phyloP scores from a whole-genome alignment of 352 stramenopile species.

The Thraustotheca clavata region DNA sequence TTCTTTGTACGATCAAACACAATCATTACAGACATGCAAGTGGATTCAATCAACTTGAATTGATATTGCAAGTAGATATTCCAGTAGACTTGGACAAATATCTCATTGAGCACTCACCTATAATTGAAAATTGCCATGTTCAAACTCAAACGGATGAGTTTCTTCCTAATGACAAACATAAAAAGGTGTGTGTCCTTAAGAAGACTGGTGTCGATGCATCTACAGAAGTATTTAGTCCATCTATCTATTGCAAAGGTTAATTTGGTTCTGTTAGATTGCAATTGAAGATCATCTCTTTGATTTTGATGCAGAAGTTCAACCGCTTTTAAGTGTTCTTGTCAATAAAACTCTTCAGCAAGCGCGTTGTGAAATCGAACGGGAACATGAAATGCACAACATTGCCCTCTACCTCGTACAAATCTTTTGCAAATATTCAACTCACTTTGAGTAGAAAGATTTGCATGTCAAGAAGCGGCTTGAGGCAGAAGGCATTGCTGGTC shows the following conservation, averaged over 20 bases:
- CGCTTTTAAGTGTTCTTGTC: conserved; percentile 64
- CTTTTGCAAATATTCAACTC: neutral
- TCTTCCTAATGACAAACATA: conserved; percentile 25
- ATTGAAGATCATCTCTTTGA: conserved; percentile 63
- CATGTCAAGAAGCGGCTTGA: conserved; percentile 37
- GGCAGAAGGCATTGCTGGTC: conserved; percentile 32
- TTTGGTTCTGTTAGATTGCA: conserved; percentile 49
- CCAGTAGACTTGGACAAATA: conserved; percentile 36
- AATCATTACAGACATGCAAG: conserved; percentile 5
- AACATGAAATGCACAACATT: conserved; percentile 53
- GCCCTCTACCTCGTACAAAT: conserved; percentile 1
- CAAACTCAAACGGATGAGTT: conserved; percentile 71
- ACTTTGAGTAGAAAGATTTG: conserved; percentile 33
- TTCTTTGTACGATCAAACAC: conserved; percentile 2
- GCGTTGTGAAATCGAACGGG: conserved; percentile 61
- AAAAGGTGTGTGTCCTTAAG: conserved; percentile 36
- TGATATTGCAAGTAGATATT: neutral
- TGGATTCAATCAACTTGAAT: neutral
- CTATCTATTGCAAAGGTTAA: neutral
- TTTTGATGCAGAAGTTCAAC: conserved; percentile 70
- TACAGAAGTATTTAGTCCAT: conserved; percentile 37
- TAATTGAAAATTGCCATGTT: conserved; percentile 30
- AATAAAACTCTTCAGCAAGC: conserved; percentile 78
- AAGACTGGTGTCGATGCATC: conserved; percentile 67
- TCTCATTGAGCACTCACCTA: conserved; percentile 47